Conservation (phyloP, 2,329 filamentous ascomycete genomes). For the Fusarium sarcochroum region DNA sequence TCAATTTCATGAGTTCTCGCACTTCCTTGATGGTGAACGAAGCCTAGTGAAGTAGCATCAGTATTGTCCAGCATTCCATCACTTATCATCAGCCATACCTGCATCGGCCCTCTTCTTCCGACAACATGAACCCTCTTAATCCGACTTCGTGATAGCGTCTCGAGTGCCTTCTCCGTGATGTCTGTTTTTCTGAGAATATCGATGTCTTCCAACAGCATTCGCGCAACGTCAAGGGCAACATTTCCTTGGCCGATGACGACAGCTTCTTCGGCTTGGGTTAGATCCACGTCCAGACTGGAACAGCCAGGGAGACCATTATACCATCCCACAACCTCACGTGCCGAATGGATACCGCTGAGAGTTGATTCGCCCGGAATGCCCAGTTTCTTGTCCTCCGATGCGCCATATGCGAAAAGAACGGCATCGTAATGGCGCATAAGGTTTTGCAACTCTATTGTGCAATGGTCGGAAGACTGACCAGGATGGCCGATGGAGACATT, state of each 20-base stretch:
- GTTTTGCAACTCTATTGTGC: constrained; percentile 73
- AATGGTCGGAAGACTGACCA: constrained; percentile 56
- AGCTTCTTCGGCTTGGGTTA: constrained; percentile 83
- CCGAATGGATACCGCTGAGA: constrained; percentile 84
- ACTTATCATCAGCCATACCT: constrained; percentile 66
- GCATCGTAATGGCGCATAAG: constrained; percentile 91
- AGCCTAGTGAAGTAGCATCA: constrained; percentile 65
- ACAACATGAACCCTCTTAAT: constrained; percentile 88
- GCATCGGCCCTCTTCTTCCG: constrained; percentile 88
- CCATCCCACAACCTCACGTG: constrained; percentile 96
- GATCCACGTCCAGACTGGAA: constrained; percentile 77
- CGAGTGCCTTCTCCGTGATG: constrained; percentile 87
- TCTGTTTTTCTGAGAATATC: constrained; percentile 84
- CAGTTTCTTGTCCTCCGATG: constrained; percentile 84
- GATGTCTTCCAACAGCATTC: constrained; percentile 84
- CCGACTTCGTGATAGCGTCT: constrained; percentile 78
- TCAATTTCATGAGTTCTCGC: constrained; percentile 86
- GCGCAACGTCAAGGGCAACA: constrained; percentile 92
- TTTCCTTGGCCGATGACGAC: constrained; percentile 96
- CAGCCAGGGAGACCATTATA: constrained; percentile 96
- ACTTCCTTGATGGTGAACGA: constrained; percentile 97
- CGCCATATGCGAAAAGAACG: constrained; percentile 92
- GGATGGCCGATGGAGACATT: constrained; percentile 83
- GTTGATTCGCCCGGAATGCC: constrained; percentile 83
- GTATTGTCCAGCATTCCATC: neutral